Conservation (phyloP, 2,329 filamentous ascomycete genomes). For the Fusarium agapanthi region DNA sequence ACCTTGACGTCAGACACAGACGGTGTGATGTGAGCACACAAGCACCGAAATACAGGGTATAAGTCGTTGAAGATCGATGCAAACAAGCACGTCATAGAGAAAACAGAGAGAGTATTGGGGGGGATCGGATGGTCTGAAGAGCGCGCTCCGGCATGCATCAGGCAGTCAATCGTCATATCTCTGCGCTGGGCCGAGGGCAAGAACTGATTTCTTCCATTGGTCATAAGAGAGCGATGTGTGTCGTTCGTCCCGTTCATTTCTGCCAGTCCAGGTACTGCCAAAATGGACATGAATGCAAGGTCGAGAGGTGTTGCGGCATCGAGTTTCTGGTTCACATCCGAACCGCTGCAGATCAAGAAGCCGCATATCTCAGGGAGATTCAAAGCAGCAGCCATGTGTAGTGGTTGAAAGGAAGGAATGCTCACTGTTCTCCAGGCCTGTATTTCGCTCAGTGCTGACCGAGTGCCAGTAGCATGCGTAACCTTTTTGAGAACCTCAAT, state of each 20-base stretch:
- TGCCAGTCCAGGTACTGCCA: neutral
- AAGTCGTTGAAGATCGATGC: neutral
- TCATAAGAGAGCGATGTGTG: neutral
- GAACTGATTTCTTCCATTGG: accelerated
- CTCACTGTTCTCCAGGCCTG: neutral
- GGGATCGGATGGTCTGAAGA: neutral
- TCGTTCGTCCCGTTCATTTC: accelerated
- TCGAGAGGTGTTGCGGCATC: neutral
- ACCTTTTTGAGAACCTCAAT: neutral
- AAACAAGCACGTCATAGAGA: neutral
- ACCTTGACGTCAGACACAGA: neutral
- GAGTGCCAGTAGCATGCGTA: neutral
- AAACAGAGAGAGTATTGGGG: neutral
- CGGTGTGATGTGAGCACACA: accelerated
- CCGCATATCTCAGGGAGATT: slow-evolving; percentile 9
- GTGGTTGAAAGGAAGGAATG: neutral
- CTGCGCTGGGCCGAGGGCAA: neutral
- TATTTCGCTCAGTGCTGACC: too few relatives aligned
- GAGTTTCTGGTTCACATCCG: neutral
- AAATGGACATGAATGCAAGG: neutral
- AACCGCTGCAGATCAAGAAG: neutral
- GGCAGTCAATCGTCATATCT: neutral
- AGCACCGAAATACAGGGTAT: accelerated
- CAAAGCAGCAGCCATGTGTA: slow-evolving; percentile 18
- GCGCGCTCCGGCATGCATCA: neutral